Conservation (phyloP, 1,139 yeast genomes). For the Yamadazyma membranifaciens region DNA sequence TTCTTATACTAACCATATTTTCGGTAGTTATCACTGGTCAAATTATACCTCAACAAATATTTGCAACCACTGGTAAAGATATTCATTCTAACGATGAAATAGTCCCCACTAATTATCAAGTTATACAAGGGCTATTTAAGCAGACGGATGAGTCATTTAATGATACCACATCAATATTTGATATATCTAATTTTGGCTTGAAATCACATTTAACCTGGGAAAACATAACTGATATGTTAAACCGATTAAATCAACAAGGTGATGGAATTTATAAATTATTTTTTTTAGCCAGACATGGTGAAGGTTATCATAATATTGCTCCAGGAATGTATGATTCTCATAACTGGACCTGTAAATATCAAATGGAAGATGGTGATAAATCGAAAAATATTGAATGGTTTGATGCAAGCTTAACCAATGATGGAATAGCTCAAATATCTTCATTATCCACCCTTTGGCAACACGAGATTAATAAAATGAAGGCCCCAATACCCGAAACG, state of each 20-base stretch:
- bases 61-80: conserved; percentile 1
- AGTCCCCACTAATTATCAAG: conserved; percentile 6
- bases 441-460: conserved; percentile 20
- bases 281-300: conserved; percentile 41
- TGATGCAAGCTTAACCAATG: conserved; percentile 35
- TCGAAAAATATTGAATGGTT: conserved; percentile 27
- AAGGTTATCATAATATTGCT: conserved; percentile 40
- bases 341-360: conserved; percentile 37
- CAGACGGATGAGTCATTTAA: conserved; percentile 4
- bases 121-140: conserved; percentile 6
- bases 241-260: conserved; percentile 11
- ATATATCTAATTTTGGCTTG: conserved; percentile 6
- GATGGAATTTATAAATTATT: conserved; percentile 26
- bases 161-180: conserved; percentile 2
- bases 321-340: conserved; percentile 16
- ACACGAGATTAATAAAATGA: conserved; percentile 15
- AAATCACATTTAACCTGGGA: conserved; percentile 11
- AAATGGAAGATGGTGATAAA: conserved; percentile 28
- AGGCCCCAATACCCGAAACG: conserved; percentile 27
- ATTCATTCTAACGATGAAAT: neutral
- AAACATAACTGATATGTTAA: conserved; percentile 12
- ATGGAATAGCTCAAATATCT: conserved; percentile 23
- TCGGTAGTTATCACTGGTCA: neutral
- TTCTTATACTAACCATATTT: too few species aligned
- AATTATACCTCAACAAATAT: conserved; percentile 1